Conservation (phyloP, 2,329 filamentous ascomycete genomes). For the Didymella keratinophila region DNA sequence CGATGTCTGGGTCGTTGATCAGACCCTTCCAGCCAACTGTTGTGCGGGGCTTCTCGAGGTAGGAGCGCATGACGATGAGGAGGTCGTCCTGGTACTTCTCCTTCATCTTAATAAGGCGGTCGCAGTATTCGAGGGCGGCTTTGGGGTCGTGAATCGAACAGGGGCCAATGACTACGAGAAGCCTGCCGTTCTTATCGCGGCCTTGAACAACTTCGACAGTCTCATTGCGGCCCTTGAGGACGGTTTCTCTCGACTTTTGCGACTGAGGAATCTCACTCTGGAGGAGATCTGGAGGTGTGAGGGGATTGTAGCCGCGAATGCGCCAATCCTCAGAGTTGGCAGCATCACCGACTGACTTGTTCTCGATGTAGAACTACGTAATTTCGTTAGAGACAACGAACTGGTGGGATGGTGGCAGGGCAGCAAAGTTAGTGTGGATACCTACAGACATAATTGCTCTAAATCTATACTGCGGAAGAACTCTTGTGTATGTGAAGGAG, state of each 20-base stretch:
- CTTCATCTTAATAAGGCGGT: slow-evolving; percentile 79
- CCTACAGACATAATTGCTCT: slow-evolving; percentile 38
- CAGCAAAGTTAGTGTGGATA: slow-evolving; percentile 10
- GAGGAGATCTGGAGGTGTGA: slow-evolving; percentile 91
- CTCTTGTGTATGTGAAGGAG: slow-evolving; percentile 1
- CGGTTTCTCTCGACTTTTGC: slow-evolving; percentile 60
- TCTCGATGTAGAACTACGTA: slow-evolving; percentile 59
- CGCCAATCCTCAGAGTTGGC: slow-evolving; percentile 61
- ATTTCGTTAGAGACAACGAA: slow-evolving; percentile 26
- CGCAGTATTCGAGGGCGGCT: slow-evolving; percentile 91
- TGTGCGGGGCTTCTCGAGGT: slow-evolving; percentile 97
- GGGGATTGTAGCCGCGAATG: slow-evolving; percentile 84
- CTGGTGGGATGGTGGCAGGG: slow-evolving; percentile 21
- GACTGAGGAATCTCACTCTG: slow-evolving; percentile 84
- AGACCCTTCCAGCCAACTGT: slow-evolving; percentile 99
- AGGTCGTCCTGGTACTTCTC: slow-evolving; percentile 90
- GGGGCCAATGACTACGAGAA: slow-evolving; percentile 87
- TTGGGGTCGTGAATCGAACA: slow-evolving; percentile 97
- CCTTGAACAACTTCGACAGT: slow-evolving; percentile 68
- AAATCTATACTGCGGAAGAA: slow-evolving; percentile 8
- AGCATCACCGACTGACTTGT: slow-evolving; percentile 59
- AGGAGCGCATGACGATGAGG: slow-evolving; percentile 95
- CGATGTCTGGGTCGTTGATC: slow-evolving; percentile 98
- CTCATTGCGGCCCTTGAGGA: slow-evolving; percentile 67
- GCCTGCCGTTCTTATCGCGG: slow-evolving; percentile 62